These are phyloP conservation scores for Aspergillus floridensis DNA, from an alignment of 2,329 filamentous ascomycete species.

Conservation along the genomic window DNA sequence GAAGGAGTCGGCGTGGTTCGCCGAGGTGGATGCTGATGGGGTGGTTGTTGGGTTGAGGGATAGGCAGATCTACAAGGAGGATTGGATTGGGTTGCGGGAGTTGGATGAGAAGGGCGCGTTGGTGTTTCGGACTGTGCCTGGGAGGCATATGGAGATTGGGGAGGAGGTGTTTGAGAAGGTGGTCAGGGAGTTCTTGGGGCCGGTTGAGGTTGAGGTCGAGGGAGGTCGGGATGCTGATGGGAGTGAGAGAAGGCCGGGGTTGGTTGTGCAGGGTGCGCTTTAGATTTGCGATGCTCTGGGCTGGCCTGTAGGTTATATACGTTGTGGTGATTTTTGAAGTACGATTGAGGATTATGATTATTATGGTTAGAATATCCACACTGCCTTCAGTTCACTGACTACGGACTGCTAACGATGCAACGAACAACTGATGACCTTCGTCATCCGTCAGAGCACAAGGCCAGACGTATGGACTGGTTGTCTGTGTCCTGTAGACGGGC, in stretches of 20 bases:
- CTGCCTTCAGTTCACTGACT: too few relatives aligned
- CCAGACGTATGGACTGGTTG: too few relatives aligned
- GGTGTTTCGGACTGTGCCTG: constrained; percentile 69
- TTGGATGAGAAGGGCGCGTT: constrained; percentile 78
- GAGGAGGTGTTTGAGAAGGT: constrained; percentile 64
- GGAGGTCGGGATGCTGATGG: background rate
- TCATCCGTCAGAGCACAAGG: too few relatives aligned
- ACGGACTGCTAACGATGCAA: too few relatives aligned
- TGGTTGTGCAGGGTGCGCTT: constrained; percentile 19
- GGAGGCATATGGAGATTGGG: constrained; percentile 78
- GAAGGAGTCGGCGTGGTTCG: constrained; percentile 88
- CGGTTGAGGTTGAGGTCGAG: constrained; percentile 22
- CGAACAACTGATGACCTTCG: too few relatives aligned
- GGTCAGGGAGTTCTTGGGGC: constrained; percentile 55
- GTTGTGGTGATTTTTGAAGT: background rate
- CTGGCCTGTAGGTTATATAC: background rate
- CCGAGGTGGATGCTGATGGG: constrained; percentile 71
- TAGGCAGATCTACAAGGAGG: constrained; percentile 74
- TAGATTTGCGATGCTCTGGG: background rate
- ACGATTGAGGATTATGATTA: too few relatives aligned
- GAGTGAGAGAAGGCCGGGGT: background rate
- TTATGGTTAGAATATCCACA: too few relatives aligned
- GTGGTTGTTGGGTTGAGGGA: constrained; percentile 66
- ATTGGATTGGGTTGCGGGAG: constrained; percentile 83
- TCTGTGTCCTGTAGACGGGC: background rate